Evolutionary conservation across 2,329 filamentous ascomycete genomes (phyloP).

Genomic region (Xylariaceae sp.): DNA sequence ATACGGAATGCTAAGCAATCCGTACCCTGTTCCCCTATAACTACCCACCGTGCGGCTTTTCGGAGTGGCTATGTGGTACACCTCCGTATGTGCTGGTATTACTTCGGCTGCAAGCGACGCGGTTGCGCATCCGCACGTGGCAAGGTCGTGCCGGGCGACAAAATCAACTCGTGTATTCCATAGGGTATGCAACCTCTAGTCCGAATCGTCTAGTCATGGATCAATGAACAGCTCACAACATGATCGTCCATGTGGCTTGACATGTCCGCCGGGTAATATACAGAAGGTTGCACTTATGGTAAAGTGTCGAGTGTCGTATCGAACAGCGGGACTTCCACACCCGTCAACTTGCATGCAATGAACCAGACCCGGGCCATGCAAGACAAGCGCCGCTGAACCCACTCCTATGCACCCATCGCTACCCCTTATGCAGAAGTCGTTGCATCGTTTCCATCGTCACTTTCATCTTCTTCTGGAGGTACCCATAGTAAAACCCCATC

Average conservation of each 20-base stretch:
- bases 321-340: neutral
- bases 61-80: no score
- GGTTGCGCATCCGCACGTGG: no score
- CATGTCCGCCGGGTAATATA: neutral
- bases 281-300: neutral
- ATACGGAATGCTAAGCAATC: no score
- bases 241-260: neutral
- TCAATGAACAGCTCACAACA: neutral
- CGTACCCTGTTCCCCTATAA: no score
- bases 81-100: no score
- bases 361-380: neutral
- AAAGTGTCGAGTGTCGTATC: neutral
- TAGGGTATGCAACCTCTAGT: no score
- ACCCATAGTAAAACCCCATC: slow-evolving; percentile 61
- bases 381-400: neutral
- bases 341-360: neutral
- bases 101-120: no score
- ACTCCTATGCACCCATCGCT: neutral
- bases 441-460: slow-evolving; percentile 21
- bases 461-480: slow-evolving; percentile 39
- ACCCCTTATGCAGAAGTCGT: neutral
- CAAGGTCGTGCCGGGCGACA: no score
- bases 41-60: no score
- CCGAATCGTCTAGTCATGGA: no score
- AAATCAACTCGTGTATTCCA: no score